Percentiles rank a stretch among this genome's conserved stretches.
Evolutionary conservation across 306 rosid species (phyloP).

Genomic region (Canavalia gladiata): DNA sequence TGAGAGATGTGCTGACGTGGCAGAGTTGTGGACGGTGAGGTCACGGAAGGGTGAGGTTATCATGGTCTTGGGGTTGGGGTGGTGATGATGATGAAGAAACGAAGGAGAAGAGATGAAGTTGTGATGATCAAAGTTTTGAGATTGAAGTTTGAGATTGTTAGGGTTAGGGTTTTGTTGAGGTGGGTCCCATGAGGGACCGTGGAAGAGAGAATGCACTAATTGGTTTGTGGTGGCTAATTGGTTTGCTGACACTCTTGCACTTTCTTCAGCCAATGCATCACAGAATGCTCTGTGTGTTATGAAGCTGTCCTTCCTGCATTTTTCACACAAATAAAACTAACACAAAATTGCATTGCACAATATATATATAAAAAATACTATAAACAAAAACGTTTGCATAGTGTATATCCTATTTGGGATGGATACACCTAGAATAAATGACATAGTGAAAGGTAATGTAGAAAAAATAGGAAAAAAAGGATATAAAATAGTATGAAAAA

Average conservation of each 20-base stretch:
- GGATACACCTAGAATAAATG: too few relatives aligned
- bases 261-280: conserved; percentile 96
- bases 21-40: conserved; percentile 55
- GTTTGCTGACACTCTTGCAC: conserved; percentile 75
- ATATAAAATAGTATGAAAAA: too few relatives aligned
- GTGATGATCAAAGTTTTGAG: conserved; percentile 41
- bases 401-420: too few relatives aligned
- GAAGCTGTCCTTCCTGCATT: conserved; percentile 95
- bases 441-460: too few relatives aligned
- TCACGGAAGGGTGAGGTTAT: conserved; percentile 56
- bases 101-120: conserved; percentile 41
- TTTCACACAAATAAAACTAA: conserved; percentile 20
- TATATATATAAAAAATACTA: too few relatives aligned
- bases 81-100: conserved; percentile 45
- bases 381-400: too few relatives aligned
- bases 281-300: conserved; percentile 96
- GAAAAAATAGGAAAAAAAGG: too few relatives aligned
- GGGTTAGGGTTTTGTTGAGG: conserved; percentile 82
- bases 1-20: conserved; percentile 79
- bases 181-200: conserved; percentile 64
- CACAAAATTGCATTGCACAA: neutral
- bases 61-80: conserved; percentile 33
- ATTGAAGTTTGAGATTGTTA: conserved; percentile 64
- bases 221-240: conserved; percentile 55
- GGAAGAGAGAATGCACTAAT: conserved; percentile 61